Base-by-base conservation (phyloP, 257 asterid species). In the Solanum boliviense region DNA sequence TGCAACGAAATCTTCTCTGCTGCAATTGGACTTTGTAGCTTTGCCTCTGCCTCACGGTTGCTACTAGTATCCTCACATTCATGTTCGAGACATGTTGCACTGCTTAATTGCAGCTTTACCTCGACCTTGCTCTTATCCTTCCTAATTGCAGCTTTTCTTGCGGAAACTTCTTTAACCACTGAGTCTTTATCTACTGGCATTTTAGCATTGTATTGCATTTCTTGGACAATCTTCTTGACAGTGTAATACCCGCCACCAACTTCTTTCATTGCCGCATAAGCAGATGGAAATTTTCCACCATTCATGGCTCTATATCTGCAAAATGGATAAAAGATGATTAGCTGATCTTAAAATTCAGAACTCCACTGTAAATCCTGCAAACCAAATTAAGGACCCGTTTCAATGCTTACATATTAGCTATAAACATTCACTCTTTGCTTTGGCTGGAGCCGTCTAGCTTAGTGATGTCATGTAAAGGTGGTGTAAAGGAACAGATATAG, bases 281-380 rank as follows among this genome's bases (percentile, higher is more conserved):
- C 35, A 73, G 96, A 56, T 56, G 99, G 98, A 92, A 94, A 96
- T 90, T 95, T 95, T 93, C 99, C 99, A 9, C 89, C 93, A 88
- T 94, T 94, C 91, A 91, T 84, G 89, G 89, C 91, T 93, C 92
- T 93, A 90, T 94, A 95, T 89, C 99, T 94, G 94, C 87, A 91
- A 82, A 79, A 60, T 15, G 34, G 70, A 48, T 52, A 86, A 79
- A 36, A 86, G 71, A 36, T 36, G 58, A 62, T 65, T 62, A 15
- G 62, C n/a, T 67, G 79, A 46, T 52, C 34, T 48, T 27, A 67
- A 31, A n/a, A 13, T 70, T 41, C 79, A 32, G 38, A 86, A 87
- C 34, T 46, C 9, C 81, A 70, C 21, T 21, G 46, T 35, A 39
- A 27, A 56, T 46, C 13, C 39, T 46, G 9, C 35, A 86, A 44